These are phyloP conservation scores for Trichosporon sp. DNA, from an alignment of 1,284 basidiomycete species.

Conservation along the genomic window DNA sequence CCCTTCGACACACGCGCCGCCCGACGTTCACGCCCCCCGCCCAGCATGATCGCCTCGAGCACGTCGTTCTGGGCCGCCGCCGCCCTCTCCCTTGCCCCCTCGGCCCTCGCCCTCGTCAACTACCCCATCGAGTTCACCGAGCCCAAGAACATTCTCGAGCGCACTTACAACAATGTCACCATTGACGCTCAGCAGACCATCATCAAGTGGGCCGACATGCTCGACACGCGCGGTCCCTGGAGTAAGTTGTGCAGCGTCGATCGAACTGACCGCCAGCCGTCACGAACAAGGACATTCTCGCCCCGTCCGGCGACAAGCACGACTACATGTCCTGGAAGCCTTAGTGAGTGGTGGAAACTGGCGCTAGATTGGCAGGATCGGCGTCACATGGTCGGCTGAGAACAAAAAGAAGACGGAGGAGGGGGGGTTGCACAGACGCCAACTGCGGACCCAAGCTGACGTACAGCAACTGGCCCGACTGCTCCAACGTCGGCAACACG, in stretches of 20 bases:
- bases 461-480: slow-evolving; percentile 36
- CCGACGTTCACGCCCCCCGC: background rate
- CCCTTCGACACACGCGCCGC: too few relatives aligned
- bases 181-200: slow-evolving; percentile 29
- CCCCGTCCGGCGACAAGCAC: slow-evolving; percentile 29
- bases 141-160: slow-evolving; percentile 26
- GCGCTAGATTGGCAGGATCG: too few relatives aligned
- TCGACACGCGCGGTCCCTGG: slow-evolving; percentile 24
- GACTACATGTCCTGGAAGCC: slow-evolving; percentile 33
- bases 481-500: slow-evolving; percentile 34
- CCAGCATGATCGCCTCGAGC: slow-evolving; percentile 6
- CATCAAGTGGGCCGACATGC: slow-evolving; percentile 28
- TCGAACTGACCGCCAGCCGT: slow-evolving; percentile 24
- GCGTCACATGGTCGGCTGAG: too few relatives aligned
- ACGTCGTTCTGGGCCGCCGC: slow-evolving; percentile 18
- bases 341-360: slow-evolving; percentile 20
- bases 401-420: background rate
- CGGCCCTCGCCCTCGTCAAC: slow-evolving; percentile 24
- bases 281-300: slow-evolving; percentile 26
- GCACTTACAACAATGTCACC: slow-evolving; percentile 22
- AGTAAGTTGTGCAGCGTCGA: slow-evolving; percentile 14
- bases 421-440: background rate
- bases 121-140: slow-evolving; percentile 31
- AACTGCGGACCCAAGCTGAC: background rate
- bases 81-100: slow-evolving; percentile 22